Percentiles rank a stretch among this genome's conserved stretches.
These are phyloP conservation scores for Pseudogymnoascus sp. DNA, from an alignment of 2,329 filamentous ascomycete genomes.

Conservation along the genomic window DNA sequence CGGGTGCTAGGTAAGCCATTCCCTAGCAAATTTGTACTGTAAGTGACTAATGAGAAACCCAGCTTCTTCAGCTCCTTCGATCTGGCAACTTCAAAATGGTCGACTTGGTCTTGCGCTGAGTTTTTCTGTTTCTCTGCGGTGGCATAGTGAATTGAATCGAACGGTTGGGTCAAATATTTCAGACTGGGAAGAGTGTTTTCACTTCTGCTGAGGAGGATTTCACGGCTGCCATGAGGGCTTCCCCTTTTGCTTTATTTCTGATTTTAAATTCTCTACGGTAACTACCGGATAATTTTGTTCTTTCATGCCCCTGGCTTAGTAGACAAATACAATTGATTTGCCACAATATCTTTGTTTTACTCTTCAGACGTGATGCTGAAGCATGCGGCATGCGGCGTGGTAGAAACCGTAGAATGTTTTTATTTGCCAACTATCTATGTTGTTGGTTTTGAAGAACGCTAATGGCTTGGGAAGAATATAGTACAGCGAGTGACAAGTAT, in stretches of 20 bases:
- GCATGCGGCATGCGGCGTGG: not conserved
- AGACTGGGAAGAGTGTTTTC: not conserved
- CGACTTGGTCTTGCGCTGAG: not conserved
- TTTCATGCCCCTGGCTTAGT: not conserved
- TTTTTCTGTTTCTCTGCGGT: not conserved
- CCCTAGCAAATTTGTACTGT: not conserved
- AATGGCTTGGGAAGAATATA: not conserved
- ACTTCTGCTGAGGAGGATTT: not conserved
- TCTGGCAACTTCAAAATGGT: conserved; percentile 1
- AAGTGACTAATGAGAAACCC: not conserved
- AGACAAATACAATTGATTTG: not conserved
- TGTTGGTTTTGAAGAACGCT: not conserved
- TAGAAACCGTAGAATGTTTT: not conserved
- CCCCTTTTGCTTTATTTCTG: not conserved
- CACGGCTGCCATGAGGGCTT: not conserved
- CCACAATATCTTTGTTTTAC: not conserved
- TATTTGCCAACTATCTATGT: not conserved
- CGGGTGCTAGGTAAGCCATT: not conserved
- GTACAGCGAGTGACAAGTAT: not conserved
- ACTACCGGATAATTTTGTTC: not conserved
- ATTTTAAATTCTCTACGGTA: not conserved
- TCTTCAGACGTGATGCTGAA: not conserved
- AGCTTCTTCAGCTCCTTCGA: not conserved
- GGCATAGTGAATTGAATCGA: not conserved
- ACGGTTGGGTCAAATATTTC: not conserved